Base-by-base conservation (phyloP, 345 rosid species). In the Arabis alpina region DNA sequence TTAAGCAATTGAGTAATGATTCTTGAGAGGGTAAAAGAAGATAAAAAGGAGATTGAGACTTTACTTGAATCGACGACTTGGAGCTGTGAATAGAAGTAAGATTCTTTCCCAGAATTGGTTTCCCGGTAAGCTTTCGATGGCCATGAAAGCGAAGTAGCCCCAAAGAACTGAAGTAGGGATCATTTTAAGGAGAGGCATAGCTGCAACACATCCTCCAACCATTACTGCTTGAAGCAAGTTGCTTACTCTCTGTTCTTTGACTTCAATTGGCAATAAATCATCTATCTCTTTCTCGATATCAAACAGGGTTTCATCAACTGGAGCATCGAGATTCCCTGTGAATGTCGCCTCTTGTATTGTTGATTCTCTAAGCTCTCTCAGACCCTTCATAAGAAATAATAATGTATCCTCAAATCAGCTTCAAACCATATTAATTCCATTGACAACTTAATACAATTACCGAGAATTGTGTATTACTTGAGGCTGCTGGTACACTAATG, bases 121-220 rank as follows among this genome's bases (percentile, higher is more conserved):
- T 48, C 97, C 98, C 0, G 98, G 98, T 78, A 93, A 82, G 82
- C 91, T 93, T 58, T 93, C 98, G 15, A 89, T 89, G 36, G 98
- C 98, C 98, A 93, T 93, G 79, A 85, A 93, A 32, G 98, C 98
- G 56, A 93, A 93, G 79, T 93, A 93, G 12, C 98, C 98, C 98
- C 98, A 93, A 28, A 93, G 92, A 52, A 93, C 98, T 54, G 97
- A 90, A 54, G 96, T 83, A 16, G 98, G 98, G 76, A 93, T 93
- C 86, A 77, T 91, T 82, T 93, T 91, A 52, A 91, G 81, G 11
- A 93, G 7, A 56, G 98, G 97, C 97, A 91, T 93, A 28, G 97
- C 97, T 71, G 91, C 96, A 76, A 93, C 88, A 77, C 97, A 91
- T 36, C 81, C 82, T 58, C 83, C 91, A 50, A 91, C 97, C 97